Base-by-base conservation (phyloP, 768 basidiomycete genomes). In the Suillus spraguei region DNA sequence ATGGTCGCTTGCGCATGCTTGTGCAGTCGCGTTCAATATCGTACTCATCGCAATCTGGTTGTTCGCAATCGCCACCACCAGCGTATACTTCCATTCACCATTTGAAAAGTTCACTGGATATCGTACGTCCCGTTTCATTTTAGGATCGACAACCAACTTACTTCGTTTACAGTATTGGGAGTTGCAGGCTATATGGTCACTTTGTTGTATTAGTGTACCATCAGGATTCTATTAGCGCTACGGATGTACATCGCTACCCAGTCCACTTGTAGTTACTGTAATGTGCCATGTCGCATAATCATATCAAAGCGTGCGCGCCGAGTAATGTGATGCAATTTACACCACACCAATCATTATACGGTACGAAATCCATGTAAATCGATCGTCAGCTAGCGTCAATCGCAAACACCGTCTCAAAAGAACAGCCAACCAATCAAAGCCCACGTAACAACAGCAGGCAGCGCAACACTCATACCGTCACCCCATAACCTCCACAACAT, bases 31-130 rank as follows among this genome's bases (percentile, higher is more conserved):
- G 5, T 74, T 77, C 8, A 83, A 85, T 49, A 50, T 82, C 0
- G 75, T 72, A 3, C 74, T 94, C 44, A 71, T 94, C 36, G 78
- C 61, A 1, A 74, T 91, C 5, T 94, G 91, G 88, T 66, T 92
- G 56, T 84, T 92, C 72, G 93, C 93, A 67, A 77, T 82, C 10
- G 85, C 84, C 63, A 92, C 92, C 52, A 98, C 97, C 24, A 87
- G 89, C 60, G 78, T 97, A 9, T 98, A 94, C 74, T 99, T 97
- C 80, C 97, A 99, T 72, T 82, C 89, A 4, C 93, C 94, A 0
- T 76, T 82, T 14, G 97, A 98, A 79, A 98, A 99, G 78, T 64
- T 93, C 39, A 87, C 89, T 3, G 97, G 97, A 14, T 91, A 89
- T 64, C 46, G 95, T 96, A 71, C 72, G 92, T 87, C 4, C 36